Percentiles rank a stretch among this genome's conserved stretches.
These are phyloP conservation scores for Aspergillus pseudoterreus DNA, from an alignment of 2,329 filamentous ascomycete genomes.

Conservation along the genomic window DNA sequence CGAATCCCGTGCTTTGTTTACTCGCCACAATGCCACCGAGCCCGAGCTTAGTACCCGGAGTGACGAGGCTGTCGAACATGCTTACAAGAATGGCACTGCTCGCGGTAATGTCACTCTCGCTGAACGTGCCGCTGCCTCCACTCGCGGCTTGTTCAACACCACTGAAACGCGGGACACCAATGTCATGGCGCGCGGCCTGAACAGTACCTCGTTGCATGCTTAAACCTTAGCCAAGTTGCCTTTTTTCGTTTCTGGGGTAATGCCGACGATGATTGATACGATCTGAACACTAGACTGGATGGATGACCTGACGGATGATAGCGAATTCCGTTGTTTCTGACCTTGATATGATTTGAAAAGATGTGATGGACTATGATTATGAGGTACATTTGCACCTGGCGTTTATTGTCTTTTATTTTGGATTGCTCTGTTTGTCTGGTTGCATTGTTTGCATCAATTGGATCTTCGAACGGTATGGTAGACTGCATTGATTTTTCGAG, in stretches of 20 bases:
- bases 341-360: background rate
- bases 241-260: background rate
- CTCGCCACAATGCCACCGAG: slow-evolving; percentile 2
- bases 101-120: slow-evolving; percentile 1
- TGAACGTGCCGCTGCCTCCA: slow-evolving; percentile 1
- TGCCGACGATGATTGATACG: background rate
- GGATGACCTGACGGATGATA: background rate
- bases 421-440: background rate
- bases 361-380: slow-evolving; percentile 1
- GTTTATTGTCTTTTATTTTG: slow-evolving; percentile 2
- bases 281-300: background rate
- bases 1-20: background rate
- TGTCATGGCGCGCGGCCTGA: slow-evolving; percentile 3
- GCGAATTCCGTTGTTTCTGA: background rate
- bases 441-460: background rate
- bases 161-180: slow-evolving; percentile 4
- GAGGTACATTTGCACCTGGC: slow-evolving; percentile 3
- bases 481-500: background rate
- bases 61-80: slow-evolving; percentile 1
- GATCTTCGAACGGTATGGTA: background rate
- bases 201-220: slow-evolving; percentile 7
- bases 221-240: background rate
- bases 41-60: background rate
- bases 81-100: slow-evolving; percentile 1
- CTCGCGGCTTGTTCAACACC: slow-evolving; percentile 9